Evolutionary conservation across 2,329 filamentous ascomycete genomes (phyloP), one percentile per base, ranked within the genome.

Genomic region (Chaetothyriales sp.): DNA sequence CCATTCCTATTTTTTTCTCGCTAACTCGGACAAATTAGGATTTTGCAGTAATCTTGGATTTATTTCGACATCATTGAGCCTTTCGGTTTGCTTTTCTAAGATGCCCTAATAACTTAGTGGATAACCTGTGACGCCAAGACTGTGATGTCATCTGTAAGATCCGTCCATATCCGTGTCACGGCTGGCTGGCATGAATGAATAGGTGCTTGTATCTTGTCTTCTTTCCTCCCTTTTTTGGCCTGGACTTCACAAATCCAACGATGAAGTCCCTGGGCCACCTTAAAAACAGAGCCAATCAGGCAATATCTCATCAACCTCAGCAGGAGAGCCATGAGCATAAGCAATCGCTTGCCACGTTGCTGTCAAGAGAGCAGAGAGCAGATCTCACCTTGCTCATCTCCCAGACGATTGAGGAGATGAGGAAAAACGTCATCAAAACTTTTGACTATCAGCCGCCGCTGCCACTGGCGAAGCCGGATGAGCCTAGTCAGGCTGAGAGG

Each of bases 381-480:
- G 66, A 70, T 33, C 58, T 72, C 40, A 70, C 65, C 7, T 56
- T 69, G 4, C 61, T 72, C 5, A 63, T 71, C n/a, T 65, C 66
- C 13, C 59, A 64, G 49, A 66, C 68, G 4, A 64, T 63, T n/a
- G 60, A 67, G 54, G 62, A 60, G 15, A 72, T 71, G 69, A 64
- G 69, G 43, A 60, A 61, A 40, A 53, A 49, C 2, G 60, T 70
- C 28, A 55, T 53, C 64, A 28, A 62, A 64, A 29, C 62, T 63
- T 51, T 70, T 67, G 48, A 63, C 67, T 25, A 57, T 54, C 28
- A 28, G 47, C 52, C 52, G 15, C 37, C 29, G 43, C 25, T 25
- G 10, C 48, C 47, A 9, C 8, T 13, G 4, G 43, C 62, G 10
- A 54, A 58, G 33, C 13, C 4, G 13, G 18, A 47, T 1, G 1